phyloP scores from a whole-genome alignment of 164 flowering plant genomes.

The Pachysandra terminalis region DNA sequence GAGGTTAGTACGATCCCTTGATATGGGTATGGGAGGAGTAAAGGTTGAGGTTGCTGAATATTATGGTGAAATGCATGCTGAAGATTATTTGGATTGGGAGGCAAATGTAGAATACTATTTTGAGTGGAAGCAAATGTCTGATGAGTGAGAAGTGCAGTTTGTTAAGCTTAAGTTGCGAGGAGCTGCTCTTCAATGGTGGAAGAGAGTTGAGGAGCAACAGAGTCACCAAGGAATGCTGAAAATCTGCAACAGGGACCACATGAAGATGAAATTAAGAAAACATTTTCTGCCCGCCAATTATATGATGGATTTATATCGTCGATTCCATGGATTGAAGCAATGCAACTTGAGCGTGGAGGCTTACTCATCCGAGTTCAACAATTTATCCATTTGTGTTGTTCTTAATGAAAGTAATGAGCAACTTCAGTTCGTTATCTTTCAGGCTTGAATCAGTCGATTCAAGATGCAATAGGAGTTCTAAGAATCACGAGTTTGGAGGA shows the following conservation, averaged over 20 bases:
- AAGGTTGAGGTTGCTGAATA: too few relatives aligned
- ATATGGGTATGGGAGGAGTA: background rate
- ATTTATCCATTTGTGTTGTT: constrained; percentile 1
- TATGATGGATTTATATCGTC: background rate
- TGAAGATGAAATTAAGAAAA: constrained; percentile 1
- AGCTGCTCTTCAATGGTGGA: constrained; percentile 9
- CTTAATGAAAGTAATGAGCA: constrained; percentile 1
- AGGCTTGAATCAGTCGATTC: background rate
- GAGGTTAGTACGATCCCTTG: background rate
- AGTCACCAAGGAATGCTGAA: constrained; percentile 1
- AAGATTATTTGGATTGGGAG: background rate
- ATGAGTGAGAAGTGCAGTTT: constrained; percentile 6
- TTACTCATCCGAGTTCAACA: constrained; percentile 2
- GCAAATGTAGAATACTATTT: background rate
- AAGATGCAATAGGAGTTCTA: constrained; percentile 6
- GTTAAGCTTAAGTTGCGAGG: constrained; percentile 8
- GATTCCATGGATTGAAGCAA: background rate
- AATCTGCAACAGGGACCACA: constrained; percentile 7
- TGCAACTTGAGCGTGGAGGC: background rate
- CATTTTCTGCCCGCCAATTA: background rate
- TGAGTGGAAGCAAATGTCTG: constrained; percentile 1
- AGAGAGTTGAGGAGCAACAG: constrained; percentile 7
- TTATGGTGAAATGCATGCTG: background rate
- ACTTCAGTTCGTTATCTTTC: background rate
- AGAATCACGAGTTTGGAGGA: background rate